These are phyloP conservation scores for Starmerella vaccinii DNA, from an alignment of 805 yeast species.

Conservation along the genomic window DNA sequence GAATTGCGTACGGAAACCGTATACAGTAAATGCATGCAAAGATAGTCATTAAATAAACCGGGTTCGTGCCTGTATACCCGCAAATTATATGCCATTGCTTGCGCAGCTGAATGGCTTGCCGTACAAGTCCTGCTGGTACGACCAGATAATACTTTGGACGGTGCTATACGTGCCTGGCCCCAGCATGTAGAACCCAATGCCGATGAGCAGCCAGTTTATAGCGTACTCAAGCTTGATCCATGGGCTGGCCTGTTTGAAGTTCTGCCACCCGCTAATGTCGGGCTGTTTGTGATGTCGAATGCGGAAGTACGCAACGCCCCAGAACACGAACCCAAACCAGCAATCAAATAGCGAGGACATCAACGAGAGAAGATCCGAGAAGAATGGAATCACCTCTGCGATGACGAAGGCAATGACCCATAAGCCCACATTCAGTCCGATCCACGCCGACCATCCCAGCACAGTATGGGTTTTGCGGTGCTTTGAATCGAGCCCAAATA, in stretches of 20 bases:
- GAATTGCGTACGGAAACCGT: too few relatives aligned
- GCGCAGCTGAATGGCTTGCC: constrained; percentile 47
- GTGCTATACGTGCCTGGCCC: constrained; percentile 54
- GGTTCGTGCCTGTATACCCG: background rate
- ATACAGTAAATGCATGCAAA: too few relatives aligned
- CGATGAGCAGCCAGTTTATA: constrained; percentile 34
- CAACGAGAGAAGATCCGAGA: constrained; percentile 45
- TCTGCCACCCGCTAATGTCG: constrained; percentile 27
- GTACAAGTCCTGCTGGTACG: constrained; percentile 40
- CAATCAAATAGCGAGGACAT: constrained; percentile 56
- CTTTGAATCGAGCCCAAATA: constrained; percentile 36
- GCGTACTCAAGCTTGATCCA: constrained; percentile 34
- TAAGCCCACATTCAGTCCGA: constrained; percentile 34
- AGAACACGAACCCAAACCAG: constrained; percentile 56
- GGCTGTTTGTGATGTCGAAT: constrained; percentile 27
- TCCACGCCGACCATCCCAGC: constrained; percentile 47
- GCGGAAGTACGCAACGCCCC: constrained; percentile 44
- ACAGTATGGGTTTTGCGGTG: constrained; percentile 42
- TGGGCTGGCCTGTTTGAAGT: constrained; percentile 27
- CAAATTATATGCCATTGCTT: constrained; percentile 33
- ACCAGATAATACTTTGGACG: constrained; percentile 42
- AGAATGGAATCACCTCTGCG: constrained; percentile 58
- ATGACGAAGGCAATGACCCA: constrained; percentile 50
- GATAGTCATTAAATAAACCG: too few relatives aligned
- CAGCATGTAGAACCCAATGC: constrained; percentile 43